Percentiles rank a stretch among this genome's conserved stretches.
phyloP scores from a whole-genome alignment of 2,329 filamentous ascomycete species.

The Fusarium devonianum region DNA sequence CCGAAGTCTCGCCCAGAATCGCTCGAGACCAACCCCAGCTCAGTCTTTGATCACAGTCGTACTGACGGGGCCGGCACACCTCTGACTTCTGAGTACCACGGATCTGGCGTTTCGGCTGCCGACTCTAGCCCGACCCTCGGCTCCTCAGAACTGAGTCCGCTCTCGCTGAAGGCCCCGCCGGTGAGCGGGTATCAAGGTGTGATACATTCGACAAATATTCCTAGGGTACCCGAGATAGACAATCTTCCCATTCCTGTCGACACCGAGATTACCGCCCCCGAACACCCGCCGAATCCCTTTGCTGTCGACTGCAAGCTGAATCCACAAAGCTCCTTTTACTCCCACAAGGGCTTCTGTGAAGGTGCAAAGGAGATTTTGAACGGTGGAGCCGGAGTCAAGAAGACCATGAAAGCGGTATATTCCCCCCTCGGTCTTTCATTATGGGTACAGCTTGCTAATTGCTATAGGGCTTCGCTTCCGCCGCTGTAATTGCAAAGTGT shows the following conservation, averaged over 20 bases:
- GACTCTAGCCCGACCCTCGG: constrained; percentile 39
- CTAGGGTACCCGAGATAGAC: constrained; percentile 29
- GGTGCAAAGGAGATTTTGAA: constrained; percentile 59
- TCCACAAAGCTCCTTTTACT: constrained; percentile 57
- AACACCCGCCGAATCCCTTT: constrained; percentile 30
- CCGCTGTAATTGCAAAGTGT: constrained; percentile 58
- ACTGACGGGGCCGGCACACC: constrained; percentile 32
- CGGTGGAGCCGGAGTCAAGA: constrained; percentile 59
- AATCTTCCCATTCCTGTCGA: constrained; percentile 40
- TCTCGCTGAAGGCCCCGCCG: constrained; percentile 22
- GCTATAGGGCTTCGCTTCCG: constrained; percentile 51
- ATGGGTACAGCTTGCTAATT: constrained; percentile 4
- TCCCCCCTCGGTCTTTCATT: neutral
- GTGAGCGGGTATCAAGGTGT: constrained; percentile 28
- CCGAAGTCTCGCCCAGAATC: constrained; percentile 39
- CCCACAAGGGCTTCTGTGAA: constrained; percentile 62
- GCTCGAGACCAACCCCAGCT: constrained; percentile 35
- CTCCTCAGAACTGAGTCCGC: constrained; percentile 32
- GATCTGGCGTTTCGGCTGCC: constrained; percentile 29
- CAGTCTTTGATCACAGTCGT: constrained; percentile 35
- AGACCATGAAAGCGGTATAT: constrained; percentile 57
- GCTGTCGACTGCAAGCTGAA: constrained; percentile 53
- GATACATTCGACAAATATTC: constrained; percentile 9
- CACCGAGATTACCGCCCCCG: constrained; percentile 19
- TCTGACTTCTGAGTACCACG: constrained; percentile 31